Evolutionary conservation across 2,329 filamentous ascomycete genomes (phyloP).

Genomic region (Venturia aucupariae): DNA sequence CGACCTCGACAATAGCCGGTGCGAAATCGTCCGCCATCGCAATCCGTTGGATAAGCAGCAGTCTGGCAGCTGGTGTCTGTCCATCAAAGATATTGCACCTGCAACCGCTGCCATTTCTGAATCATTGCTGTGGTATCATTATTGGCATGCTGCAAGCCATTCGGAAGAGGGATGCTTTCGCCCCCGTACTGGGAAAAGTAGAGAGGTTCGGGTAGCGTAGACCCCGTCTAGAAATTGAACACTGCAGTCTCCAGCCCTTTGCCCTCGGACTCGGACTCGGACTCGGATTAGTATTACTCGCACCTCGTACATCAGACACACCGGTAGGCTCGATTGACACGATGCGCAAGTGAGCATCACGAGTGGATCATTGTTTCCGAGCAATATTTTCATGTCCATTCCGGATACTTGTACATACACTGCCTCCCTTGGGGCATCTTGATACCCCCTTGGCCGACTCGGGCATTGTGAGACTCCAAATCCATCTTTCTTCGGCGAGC

Average conservation of each 20-base stretch:
- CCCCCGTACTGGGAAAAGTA: not conserved
- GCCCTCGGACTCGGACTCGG: not conserved
- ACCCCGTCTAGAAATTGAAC: not conserved
- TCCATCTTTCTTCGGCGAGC: not conserved
- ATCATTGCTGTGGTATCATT: not conserved
- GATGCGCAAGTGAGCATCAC: too few relatives aligned
- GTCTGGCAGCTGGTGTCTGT: not conserved
- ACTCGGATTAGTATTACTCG: too few relatives aligned
- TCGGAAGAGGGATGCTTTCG: not conserved
- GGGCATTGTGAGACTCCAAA: not conserved
- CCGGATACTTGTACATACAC: not conserved
- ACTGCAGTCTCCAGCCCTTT: not conserved
- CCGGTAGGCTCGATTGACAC: not conserved
- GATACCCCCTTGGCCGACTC: not conserved
- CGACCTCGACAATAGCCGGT: not conserved
- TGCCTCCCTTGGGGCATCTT: not conserved
- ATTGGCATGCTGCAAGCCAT: not conserved
- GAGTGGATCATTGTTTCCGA: too few relatives aligned
- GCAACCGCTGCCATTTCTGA: not conserved
- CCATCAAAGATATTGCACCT: not conserved
- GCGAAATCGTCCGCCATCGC: not conserved
- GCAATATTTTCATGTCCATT: too few relatives aligned
- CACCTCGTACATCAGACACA: not conserved
- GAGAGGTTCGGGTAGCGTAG: not conserved
- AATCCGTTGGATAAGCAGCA: not conserved